These are phyloP conservation scores for Ascochyta viciae-villosae DNA, from an alignment of 2,329 filamentous ascomycete species.

Conservation along the genomic window DNA sequence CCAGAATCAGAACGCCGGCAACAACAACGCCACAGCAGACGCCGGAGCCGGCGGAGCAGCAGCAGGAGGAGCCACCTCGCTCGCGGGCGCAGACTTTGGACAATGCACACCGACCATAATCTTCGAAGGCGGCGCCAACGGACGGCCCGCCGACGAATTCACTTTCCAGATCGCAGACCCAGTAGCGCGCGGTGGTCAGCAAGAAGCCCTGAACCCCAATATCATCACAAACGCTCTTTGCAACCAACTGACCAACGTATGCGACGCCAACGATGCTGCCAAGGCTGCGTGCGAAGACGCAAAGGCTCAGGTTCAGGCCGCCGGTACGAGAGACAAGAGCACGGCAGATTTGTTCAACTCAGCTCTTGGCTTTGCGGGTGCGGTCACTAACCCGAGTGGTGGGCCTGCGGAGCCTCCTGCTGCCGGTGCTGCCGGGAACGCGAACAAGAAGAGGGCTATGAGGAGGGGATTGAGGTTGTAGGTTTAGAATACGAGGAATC, in stretches of 20 bases:
- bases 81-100: slow-evolving; percentile 45
- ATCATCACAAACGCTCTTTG: slow-evolving; percentile 78
- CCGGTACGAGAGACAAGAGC: slow-evolving; percentile 49
- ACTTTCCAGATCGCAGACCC: slow-evolving; percentile 73
- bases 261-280: slow-evolving; percentile 67
- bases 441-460: slow-evolving; percentile 26
- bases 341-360: slow-evolving; percentile 53
- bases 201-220: slow-evolving; percentile 73
- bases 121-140: slow-evolving; percentile 62
- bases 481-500: not conserved
- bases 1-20: slow-evolving; percentile 15
- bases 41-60: slow-evolving; percentile 17
- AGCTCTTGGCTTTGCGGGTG: slow-evolving; percentile 48
- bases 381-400: slow-evolving; percentile 42
- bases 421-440: slow-evolving; percentile 14
- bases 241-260: slow-evolving; percentile 73
- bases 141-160: slow-evolving; percentile 63
- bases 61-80: slow-evolving; percentile 7
- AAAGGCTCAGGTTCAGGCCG: slow-evolving; percentile 59
- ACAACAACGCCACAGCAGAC: slow-evolving; percentile 14
- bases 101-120: slow-evolving; percentile 61
- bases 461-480: slow-evolving; percentile 30
- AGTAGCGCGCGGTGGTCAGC: slow-evolving; percentile 65
- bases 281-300: slow-evolving; percentile 61
- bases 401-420: slow-evolving; percentile 35